Base-by-base conservation (phyloP, 257 asterid species). In the Osmanthus fragrans region DNA sequence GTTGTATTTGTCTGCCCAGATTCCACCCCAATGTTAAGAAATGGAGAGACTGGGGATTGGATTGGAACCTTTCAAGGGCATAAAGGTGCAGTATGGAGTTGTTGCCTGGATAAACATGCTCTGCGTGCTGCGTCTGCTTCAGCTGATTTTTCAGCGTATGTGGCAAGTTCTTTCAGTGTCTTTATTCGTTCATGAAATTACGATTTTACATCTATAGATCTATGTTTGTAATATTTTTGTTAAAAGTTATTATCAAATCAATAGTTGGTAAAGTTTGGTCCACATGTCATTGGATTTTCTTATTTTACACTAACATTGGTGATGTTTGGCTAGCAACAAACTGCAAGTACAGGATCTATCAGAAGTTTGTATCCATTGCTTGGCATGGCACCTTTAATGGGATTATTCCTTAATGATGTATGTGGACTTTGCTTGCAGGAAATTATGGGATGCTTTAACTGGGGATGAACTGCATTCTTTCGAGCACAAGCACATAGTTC, bases 1-100 rank as follows among this genome's bases (percentile, higher is more conserved):
- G 21, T 76, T 80, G 39, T n/a, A 73, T 42, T 80, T 47, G 67
- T 58, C 70, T 49, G 49, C 80, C 66, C 80, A 95, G 99, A 95
- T 83, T 91, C 99, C 3, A 89, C 94, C 16, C 99, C 98, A 5
- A 92, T 95, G 98, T 77, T 95, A 86, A 87, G 99, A 88, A 95
- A 95, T 78, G 99, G 99, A 60, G 98, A 92, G 87, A 93, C 99
- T 5, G 99, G 99, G 27, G 99, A 95, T 73, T 95, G 99, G 99
- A 87, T 95, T 84, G 99, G 99, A 81, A 95, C 98, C 79, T 95
- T 93, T 84, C 91, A 88, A 85, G 99, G 99, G 78, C 99, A 95
- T 86, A 95, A 95, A 80, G 99, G 99, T 78, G 99, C 99, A 45
- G 99, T 95, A 58, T 95, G 98, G 99, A 89, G 97, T 86, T 87